Percentiles rank a stretch among this genome's conserved stretches.
phyloP scores from a whole-genome alignment of 805 yeast species.

The Suhomyces kilbournensis region DNA sequence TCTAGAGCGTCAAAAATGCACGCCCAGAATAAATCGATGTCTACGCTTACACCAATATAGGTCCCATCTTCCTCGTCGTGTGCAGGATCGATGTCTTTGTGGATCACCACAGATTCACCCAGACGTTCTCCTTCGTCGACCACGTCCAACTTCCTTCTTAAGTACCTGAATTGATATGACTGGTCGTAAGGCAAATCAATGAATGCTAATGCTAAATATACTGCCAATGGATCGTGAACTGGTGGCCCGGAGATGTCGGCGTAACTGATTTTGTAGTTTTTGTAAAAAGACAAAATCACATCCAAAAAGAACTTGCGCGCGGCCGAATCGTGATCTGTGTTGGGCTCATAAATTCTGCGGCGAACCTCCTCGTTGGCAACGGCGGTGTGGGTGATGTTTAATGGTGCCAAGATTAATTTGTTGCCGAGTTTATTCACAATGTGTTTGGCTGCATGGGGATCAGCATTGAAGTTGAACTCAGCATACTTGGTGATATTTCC shows the following conservation, averaged over 20 bases:
- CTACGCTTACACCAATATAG: conserved; percentile 5
- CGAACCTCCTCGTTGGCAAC: conserved; percentile 38
- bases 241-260: conserved; percentile 57
- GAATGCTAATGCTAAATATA: conserved; percentile 54
- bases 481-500: conserved; percentile 54
- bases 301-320: conserved; percentile 38
- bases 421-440: conserved; percentile 51
- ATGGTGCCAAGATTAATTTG: conserved; percentile 56
- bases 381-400: conserved; percentile 69
- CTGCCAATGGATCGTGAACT: conserved; percentile 76
- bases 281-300: conserved; percentile 21
- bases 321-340: conserved; percentile 24
- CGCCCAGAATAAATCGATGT: conserved; percentile 11
- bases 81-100: conserved; percentile 1
- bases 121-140: conserved; percentile 24
- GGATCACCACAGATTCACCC: conserved; percentile 25
- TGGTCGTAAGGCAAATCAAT: conserved; percentile 17
- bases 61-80: conserved; percentile 5
- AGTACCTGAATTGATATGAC: conserved; percentile 22
- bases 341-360: conserved; percentile 16
- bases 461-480: conserved; percentile 75
- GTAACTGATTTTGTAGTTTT: conserved; percentile 11
- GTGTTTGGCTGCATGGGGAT: conserved; percentile 68
- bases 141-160: conserved; percentile 24
- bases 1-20: conserved; percentile 1